Percentiles rank a stretch among this genome's conserved stretches.
phyloP scores from a whole-genome alignment of 1,284 basidiomycete species.

The Boletellus sp. region DNA sequence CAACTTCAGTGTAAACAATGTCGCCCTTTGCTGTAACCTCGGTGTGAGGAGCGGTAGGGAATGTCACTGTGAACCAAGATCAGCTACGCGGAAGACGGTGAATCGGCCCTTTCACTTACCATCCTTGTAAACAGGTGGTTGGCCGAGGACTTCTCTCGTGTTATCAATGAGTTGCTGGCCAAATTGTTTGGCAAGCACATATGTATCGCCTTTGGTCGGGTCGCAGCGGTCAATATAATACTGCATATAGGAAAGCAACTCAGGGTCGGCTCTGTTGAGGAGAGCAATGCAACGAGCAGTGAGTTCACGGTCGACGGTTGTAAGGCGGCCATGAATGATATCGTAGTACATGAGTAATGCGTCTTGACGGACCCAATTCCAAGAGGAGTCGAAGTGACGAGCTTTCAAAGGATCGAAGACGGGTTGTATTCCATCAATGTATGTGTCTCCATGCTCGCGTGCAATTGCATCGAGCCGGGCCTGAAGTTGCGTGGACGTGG shows the following conservation, averaged over 20 bases:
- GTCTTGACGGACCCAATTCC: slow-evolving; percentile 99
- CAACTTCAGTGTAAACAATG: slow-evolving; percentile 91
- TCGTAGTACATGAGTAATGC: slow-evolving; percentile 96
- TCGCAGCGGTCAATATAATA: slow-evolving; percentile 88
- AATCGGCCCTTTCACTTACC: slow-evolving; percentile 48
- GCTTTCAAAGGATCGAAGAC: slow-evolving; percentile 94
- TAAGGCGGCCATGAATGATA: slow-evolving; percentile 92
- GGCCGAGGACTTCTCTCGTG: slow-evolving; percentile 79
- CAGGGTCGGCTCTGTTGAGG: slow-evolving; percentile 94
- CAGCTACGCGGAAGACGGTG: not conserved
- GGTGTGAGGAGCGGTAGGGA: slow-evolving; percentile 96
- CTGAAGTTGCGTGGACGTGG: slow-evolving; percentile 70
- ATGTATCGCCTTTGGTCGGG: slow-evolving; percentile 83
- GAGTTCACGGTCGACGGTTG: slow-evolving; percentile 90
- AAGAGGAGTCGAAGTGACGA: slow-evolving; percentile 95
- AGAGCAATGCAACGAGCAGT: slow-evolving; percentile 97
- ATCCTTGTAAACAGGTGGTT: slow-evolving; percentile 89
- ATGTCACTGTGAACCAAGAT: slow-evolving; percentile 64
- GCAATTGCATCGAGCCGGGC: slow-evolving; percentile 83
- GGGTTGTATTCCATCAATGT: slow-evolving; percentile 93
- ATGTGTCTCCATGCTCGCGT: slow-evolving; percentile 88
- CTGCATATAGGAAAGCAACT: slow-evolving; percentile 91
- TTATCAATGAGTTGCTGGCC: slow-evolving; percentile 96
- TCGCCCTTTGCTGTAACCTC: slow-evolving; percentile 92
- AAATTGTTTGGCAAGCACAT: slow-evolving; percentile 93